Percentiles rank a stretch among this genome's conserved stretches.
Evolutionary conservation across 768 basidiomycete species (phyloP).

Genomic region (Lactarius pseudohatsudake): DNA sequence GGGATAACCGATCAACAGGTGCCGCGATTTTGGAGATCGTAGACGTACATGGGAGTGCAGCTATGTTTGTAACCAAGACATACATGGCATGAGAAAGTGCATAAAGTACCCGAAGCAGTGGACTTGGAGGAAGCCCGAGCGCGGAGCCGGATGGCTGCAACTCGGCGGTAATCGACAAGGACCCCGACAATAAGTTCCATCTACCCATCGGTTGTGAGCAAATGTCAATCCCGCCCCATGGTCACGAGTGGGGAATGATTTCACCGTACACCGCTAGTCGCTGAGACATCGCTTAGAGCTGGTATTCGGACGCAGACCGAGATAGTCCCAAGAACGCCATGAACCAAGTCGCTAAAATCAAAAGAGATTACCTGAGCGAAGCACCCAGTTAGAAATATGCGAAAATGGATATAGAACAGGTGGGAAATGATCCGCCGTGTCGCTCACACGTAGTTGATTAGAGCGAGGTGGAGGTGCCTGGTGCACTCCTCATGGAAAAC

Average conservation of each 20-base stretch:
- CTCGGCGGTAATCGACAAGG: neutral
- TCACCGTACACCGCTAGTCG: neutral
- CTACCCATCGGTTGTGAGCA: neutral
- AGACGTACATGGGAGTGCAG: neutral
- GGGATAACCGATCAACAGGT: neutral
- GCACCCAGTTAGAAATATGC: slow-evolving; percentile 17
- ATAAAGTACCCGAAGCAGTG: neutral
- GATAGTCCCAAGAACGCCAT: slow-evolving; percentile 34
- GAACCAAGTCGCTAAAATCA: slow-evolving; percentile 22
- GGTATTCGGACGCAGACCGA: slow-evolving; percentile 5
- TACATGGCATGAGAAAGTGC: neutral
- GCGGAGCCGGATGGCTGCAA: neutral
- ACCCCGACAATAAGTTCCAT: neutral
- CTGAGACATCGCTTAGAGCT: no score
- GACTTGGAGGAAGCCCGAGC: neutral
- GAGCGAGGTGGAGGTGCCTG: slow-evolving; percentile 4
- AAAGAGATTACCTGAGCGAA: slow-evolving; percentile 29
- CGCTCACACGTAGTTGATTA: slow-evolving; percentile 9
- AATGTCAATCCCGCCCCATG: neutral
- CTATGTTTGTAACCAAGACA: neutral
- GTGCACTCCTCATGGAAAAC: neutral
- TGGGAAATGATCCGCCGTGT: neutral
- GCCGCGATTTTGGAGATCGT: neutral
- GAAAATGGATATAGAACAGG: slow-evolving; percentile 27
- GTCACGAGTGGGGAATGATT: neutral